Evolutionary conservation across 202 grass and related monocot species (phyloP), one percentile per base, ranked within the genome.

Genomic region (Zoysia matrella): DNA sequence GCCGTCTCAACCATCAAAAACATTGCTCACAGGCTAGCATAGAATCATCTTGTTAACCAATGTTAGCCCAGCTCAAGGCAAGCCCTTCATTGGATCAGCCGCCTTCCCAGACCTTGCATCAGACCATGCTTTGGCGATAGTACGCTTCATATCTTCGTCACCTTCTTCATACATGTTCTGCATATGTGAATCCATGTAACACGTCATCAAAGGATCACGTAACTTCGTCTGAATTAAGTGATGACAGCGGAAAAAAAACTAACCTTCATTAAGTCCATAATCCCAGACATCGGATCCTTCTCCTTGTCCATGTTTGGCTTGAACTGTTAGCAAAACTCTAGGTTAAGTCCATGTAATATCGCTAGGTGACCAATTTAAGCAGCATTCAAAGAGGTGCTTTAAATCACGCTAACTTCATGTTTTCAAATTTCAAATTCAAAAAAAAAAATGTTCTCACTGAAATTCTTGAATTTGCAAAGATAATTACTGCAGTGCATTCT

Each of bases 201-300:
- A 2, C 56, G 3, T 79, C 67, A 49, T 5, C n/a, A 1, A 60
- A 73, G 11, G 16, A 57, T 60, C 43, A 52, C 7, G 47, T 15
- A 6, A 91, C 1, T 41, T n/a, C 41, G 1, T 12, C 12, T 41
- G 16, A 47, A 60, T 3, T 2, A 46, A 65, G 40, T 15, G 1
- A 67, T 11, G 1, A 22, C 57, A n/a, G 15, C 61, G 1, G 11
- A 2, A 8, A 8, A 13, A 5, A 61, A 6, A 47, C 11, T 75
- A 87, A 93, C 95, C 92, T 98, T 98, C 92, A 98, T 94, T 53
- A 94, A 88, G 84, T 98, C 84, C 92, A 98, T 94, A 15, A 94
- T 91, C 74, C 95, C 95, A 11, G 95, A 83, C 95, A 94, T 97
- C 4, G 95, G 92, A 58, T 97, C 92, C 79, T 92, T 93, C 36